Evolutionary conservation across 2,329 filamentous ascomycete genomes (phyloP).

Genomic region (Microsporum audouinii): DNA sequence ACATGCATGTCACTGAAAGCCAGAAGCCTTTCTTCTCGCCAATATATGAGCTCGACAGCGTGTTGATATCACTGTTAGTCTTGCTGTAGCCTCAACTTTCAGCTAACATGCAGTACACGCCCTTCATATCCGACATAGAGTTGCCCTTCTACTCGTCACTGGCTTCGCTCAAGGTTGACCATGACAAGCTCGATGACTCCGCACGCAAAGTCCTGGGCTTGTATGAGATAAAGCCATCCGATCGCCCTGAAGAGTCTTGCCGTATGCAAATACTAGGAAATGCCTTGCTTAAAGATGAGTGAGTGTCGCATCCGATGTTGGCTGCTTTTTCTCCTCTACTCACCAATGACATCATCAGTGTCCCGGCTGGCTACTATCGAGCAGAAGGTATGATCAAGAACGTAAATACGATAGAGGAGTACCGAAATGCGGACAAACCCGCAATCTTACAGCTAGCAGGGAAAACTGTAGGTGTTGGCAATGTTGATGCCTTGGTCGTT

Average conservation of each 20-base stretch:
- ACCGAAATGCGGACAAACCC: slow-evolving; percentile 69
- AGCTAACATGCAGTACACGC: slow-evolving; percentile 58
- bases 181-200: slow-evolving; percentile 93
- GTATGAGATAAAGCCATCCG: slow-evolving; percentile 68
- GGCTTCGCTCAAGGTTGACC: slow-evolving; percentile 87
- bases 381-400: slow-evolving; percentile 93
- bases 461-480: slow-evolving; percentile 49
- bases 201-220: slow-evolving; percentile 74
- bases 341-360: slow-evolving; percentile 34
- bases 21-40: neutral
- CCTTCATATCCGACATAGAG: slow-evolving; percentile 89
- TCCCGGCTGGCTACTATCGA: slow-evolving; percentile 59
- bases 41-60: neutral
- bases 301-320: slow-evolving; percentile 26
- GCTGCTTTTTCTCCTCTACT: neutral
- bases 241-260: slow-evolving; percentile 63
- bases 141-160: slow-evolving; percentile 87
- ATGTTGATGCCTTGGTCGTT: neutral
- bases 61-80: neutral
- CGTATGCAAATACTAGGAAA: slow-evolving; percentile 84
- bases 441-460: slow-evolving; percentile 68
- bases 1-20: neutral
- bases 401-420: slow-evolving; percentile 90
- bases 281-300: slow-evolving; percentile 75
- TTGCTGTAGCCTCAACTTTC: neutral